Conservation (phyloP, 495 filamentous ascomycete species). For the Poronia punctata region DNA sequence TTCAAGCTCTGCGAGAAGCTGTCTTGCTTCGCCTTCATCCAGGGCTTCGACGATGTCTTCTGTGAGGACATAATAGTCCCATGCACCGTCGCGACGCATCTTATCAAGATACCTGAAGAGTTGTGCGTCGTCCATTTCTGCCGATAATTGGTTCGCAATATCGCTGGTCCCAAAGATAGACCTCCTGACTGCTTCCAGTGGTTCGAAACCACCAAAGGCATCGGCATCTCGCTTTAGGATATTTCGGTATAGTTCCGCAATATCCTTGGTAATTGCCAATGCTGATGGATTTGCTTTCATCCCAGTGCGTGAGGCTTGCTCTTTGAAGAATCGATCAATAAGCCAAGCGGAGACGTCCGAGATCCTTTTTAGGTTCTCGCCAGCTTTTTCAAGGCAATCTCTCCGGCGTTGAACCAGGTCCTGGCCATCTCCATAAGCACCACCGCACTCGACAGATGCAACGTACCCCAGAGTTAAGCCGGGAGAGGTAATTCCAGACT, state of each 20-base stretch:
- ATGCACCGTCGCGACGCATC: constrained; percentile 3
- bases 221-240: constrained; percentile 1
- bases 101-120: not conserved
- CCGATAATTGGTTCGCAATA: no score
- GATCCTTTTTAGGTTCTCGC: not conserved
- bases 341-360: constrained; percentile 33
- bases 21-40: constrained; percentile 8
- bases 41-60: not conserved
- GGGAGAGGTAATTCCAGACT: constrained; percentile 2
- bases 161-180: constrained; percentile 5
- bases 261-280: constrained; percentile 15
- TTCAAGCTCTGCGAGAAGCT: no score
- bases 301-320: no score
- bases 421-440: constrained; percentile 14
- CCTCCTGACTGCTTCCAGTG: constrained; percentile 1
- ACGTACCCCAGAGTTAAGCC: constrained; percentile 1
- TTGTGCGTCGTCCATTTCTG: not conserved
- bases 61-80: constrained; percentile 6
- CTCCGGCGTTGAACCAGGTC: not conserved
- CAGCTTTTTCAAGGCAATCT: not conserved
- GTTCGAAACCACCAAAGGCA: constrained; percentile 2
- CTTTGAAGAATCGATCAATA: constrained; percentile 14
- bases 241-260: constrained; percentile 5
- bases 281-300: constrained; percentile 20
- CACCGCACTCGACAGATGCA: constrained; percentile 3